These are phyloP conservation scores for Trichoderma atroviride DNA, from an alignment of 2,329 filamentous ascomycete genomes.

Conservation along the genomic window DNA sequence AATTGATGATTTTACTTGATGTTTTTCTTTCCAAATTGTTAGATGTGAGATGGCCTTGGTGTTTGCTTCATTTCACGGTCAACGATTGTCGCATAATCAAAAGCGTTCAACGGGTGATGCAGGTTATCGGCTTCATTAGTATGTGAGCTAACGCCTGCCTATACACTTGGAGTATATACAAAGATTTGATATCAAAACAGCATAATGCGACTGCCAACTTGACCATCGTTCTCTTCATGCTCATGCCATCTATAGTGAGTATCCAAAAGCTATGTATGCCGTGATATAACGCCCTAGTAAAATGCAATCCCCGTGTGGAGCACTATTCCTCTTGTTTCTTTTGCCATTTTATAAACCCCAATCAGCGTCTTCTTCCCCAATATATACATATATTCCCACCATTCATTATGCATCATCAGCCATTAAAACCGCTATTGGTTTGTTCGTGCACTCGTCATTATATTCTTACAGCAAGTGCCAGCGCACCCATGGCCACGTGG, in stretches of 20 bases:
- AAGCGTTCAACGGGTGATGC: background rate
- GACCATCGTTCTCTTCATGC: background rate
- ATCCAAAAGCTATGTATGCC: conserved; percentile 7
- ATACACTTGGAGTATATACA: conserved; percentile 6
- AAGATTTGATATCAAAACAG: background rate
- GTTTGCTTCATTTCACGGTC: background rate
- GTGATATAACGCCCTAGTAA: conserved; percentile 4
- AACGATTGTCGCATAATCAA: background rate
- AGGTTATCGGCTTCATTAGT: background rate
- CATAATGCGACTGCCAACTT: background rate
- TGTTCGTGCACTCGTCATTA: background rate
- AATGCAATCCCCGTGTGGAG: conserved; percentile 21
- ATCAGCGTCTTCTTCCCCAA: background rate
- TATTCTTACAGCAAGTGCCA: conserved; percentile 31
- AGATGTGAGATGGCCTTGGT: background rate
- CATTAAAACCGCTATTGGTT: background rate
- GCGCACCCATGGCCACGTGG: conserved; percentile 35
- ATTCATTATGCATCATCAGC: conserved; percentile 11
- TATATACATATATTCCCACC: conserved; percentile 1
- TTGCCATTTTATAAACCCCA: background rate
- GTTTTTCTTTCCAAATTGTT: background rate
- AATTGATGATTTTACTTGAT: background rate
- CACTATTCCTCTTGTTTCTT: conserved; percentile 7
- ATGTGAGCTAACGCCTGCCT: background rate
- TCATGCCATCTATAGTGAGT: conserved; percentile 7